phyloP scores from a whole-genome alignment of 352 stramenopile species.

The Thalassiosira delicatula region DNA sequence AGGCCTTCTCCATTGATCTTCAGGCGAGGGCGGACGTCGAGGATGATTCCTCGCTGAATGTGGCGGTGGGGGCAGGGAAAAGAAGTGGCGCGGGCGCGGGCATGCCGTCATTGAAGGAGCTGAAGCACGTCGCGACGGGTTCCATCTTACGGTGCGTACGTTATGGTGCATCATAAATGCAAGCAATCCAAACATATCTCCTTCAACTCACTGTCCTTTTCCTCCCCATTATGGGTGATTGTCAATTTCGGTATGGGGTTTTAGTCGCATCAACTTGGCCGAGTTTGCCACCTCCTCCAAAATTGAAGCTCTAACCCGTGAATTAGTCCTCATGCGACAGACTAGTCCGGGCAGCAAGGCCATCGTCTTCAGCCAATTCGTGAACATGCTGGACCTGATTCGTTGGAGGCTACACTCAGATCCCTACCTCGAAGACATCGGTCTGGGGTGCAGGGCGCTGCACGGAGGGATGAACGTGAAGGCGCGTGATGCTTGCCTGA shows the following conservation, averaged over 20 bases:
- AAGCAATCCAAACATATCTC: too few relatives aligned
- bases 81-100: constrained; percentile 7
- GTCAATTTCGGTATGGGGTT: too few relatives aligned
- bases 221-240: too few relatives aligned
- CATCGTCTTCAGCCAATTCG: constrained; percentile 98
- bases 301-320: constrained; percentile 97
- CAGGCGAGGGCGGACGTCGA: constrained; percentile 65
- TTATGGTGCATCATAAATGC: too few relatives aligned
- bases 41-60: constrained; percentile 66
- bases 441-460: constrained; percentile 76
- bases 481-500: constrained; percentile 86
- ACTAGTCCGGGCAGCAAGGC: constrained; percentile 94
- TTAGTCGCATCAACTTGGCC: constrained; percentile 87
- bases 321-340: constrained; percentile 93
- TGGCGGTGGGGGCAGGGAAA: constrained; percentile 25
- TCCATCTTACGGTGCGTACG: constrained; percentile 86
- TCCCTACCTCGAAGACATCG: constrained; percentile 79
- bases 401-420: constrained; percentile 92
- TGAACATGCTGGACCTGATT: constrained; percentile 99
- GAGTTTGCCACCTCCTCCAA: constrained; percentile 97
- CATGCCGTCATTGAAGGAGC: constrained; percentile 80
- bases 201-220: too few relatives aligned
- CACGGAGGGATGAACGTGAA: constrained; percentile 85
- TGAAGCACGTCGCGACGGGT: constrained; percentile 79
- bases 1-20: constrained; percentile 83